Base-by-base conservation (phyloP, 768 basidiomycete species). In the Termitomyces heimii region DNA sequence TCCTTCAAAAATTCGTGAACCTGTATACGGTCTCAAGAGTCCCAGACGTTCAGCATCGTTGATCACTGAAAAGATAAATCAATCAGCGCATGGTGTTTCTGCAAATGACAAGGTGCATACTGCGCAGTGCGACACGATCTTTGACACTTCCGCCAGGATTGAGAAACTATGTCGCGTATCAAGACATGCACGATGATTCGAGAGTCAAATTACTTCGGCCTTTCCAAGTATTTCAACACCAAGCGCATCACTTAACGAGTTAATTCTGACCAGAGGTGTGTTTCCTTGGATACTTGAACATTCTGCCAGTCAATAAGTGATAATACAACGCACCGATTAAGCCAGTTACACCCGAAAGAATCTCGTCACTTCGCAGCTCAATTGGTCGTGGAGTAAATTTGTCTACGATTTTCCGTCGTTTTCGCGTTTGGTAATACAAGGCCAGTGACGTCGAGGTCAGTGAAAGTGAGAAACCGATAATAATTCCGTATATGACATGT, bases 131-230 rank as follows among this genome's bases (percentile, higher is more conserved):
- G n/a, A 98, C 96, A 31, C 97, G 84, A 70, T 99, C 97, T 70
- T 99, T 99, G 50, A 98, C 90, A 54, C 95, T 98, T 40, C 97
- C 97, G 26, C 96, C 96, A 1, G 97, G 96, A 71, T 99, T 99
- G 58, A 98, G 68, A 67, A 88, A 99, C 93, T 98, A 46, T 8
- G 37, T 10, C 49, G 34, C 22, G 31, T 55, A 28, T 50, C 39
- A 53, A 54, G 37, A 51, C 40, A 26, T 29, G n/a, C 2, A 44
- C n/a, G 35, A 45, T 20, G 34, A 28, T 43, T 18, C 29, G 49
- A 42, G 6, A 35, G 28, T 29, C 9, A 28, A 56, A 75, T 47
- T 56, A 92, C 94, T 79, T 98, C 95, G 12, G 93, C 93, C 73
- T 98, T 98, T 13, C 92, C 95, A 10, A 98, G 77, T 63, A 99